phyloP scores from a whole-genome alignment of 805 yeast species.

The Yarrowia porcina region DNA sequence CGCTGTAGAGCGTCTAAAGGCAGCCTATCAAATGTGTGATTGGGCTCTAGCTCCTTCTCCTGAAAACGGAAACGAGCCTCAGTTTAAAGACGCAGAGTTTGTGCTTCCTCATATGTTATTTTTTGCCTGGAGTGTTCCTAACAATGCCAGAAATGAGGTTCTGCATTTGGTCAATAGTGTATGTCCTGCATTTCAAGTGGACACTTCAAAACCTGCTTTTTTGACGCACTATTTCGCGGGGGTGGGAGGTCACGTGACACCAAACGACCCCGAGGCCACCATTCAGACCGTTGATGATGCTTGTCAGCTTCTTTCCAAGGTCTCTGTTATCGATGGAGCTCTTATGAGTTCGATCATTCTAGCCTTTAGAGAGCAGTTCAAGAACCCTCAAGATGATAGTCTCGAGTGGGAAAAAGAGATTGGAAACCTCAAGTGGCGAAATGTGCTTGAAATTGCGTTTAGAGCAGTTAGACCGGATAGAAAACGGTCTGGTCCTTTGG shows the following conservation, averaged over 20 bases:
- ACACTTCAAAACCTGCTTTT: not conserved
- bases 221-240: constrained; percentile 12
- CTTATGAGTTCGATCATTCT: not conserved
- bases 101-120: constrained; percentile 5
- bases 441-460: not conserved
- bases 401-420: not conserved
- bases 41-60: constrained; percentile 18
- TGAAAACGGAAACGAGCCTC: constrained; percentile 12
- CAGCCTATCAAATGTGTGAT: constrained; percentile 18
- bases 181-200: constrained; percentile 5
- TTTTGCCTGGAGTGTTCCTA: constrained; percentile 17
- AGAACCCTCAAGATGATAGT: not conserved
- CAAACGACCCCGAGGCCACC: not conserved
- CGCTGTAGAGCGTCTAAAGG: constrained; percentile 4
- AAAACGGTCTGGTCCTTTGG: not conserved
- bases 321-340: not conserved
- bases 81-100: not conserved
- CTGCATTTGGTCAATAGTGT: not conserved
- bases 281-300: not conserved
- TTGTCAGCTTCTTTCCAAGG: not conserved
- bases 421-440: not conserved
- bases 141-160: not conserved
- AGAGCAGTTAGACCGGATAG: not conserved
- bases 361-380: not conserved
- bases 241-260: not conserved